Evolutionary conservation across 2,329 filamentous ascomycete genomes (phyloP).

Genomic region (Hypocreales sp.): DNA sequence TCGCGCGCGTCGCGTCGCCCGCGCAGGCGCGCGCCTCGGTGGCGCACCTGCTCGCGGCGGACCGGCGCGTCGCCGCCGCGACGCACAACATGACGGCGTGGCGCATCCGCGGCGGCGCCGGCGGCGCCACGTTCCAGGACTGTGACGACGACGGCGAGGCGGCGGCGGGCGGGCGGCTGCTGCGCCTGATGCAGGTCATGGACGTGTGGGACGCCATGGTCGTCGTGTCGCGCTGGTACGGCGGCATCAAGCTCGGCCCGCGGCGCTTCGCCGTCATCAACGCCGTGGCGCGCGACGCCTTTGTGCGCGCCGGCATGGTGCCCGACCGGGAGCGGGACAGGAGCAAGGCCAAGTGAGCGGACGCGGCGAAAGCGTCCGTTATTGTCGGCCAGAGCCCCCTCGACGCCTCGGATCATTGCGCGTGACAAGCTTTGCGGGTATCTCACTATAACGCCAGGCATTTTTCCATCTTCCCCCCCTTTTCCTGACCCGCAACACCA

Average conservation of each 20-base stretch:
- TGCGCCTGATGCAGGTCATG: constrained; percentile 91
- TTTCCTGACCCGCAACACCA: too few relatives aligned
- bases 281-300: constrained; percentile 64
- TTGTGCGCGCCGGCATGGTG: constrained; percentile 62
- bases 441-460: too few relatives aligned
- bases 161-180: constrained; percentile 69
- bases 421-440: too few relatives aligned
- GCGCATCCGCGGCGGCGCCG: constrained; percentile 48
- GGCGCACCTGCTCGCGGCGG: constrained; percentile 60
- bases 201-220: constrained; percentile 87
- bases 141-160: constrained; percentile 94
- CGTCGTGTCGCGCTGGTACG: constrained; percentile 90
- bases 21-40: constrained; percentile 57
- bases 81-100: constrained; percentile 95
- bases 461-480: too few relatives aligned
- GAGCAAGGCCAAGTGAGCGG: constrained; percentile 14
- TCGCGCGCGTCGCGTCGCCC: constrained; percentile 52
- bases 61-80: constrained; percentile 72
- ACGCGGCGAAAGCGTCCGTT: too few relatives aligned
- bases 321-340: constrained; percentile 32
- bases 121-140: constrained; percentile 51
- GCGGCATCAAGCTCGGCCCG: constrained; percentile 76
- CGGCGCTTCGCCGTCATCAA: constrained; percentile 88
- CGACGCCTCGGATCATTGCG: too few relatives aligned
- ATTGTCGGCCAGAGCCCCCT: too few relatives aligned